Percentiles rank a stretch among this genome's conserved stretches.
Evolutionary conservation across 1,139 yeast genomes (phyloP).

Genomic region (Pichia sp.): DNA sequence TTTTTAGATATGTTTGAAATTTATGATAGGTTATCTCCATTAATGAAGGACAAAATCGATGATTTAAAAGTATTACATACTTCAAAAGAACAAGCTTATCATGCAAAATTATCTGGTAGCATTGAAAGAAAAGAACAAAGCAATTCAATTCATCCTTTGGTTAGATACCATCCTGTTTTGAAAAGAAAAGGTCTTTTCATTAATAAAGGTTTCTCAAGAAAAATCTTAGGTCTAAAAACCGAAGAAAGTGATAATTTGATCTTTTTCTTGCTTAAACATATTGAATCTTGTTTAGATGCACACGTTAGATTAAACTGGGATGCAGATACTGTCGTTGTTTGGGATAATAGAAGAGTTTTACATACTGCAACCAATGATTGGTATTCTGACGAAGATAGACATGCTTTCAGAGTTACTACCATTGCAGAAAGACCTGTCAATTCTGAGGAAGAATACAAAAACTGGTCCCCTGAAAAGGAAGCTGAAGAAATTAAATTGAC

Average conservation of each 20-base stretch:
- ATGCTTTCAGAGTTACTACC: constrained; percentile 63
- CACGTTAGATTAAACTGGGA: constrained; percentile 56
- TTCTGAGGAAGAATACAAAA: constrained; percentile 21
- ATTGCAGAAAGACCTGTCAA: constrained; percentile 43
- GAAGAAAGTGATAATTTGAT: constrained; percentile 57
- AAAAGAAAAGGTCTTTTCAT: constrained; percentile 55
- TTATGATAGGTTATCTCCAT: constrained; percentile 60
- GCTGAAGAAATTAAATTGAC: constrained; percentile 19
- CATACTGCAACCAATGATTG: constrained; percentile 64
- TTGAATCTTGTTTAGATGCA: constrained; percentile 46
- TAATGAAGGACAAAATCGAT: constrained; percentile 47
- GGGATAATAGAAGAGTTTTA: constrained; percentile 65
- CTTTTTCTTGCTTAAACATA: constrained; percentile 45
- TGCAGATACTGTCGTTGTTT: constrained; percentile 55
- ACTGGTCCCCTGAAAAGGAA: constrained; percentile 35
- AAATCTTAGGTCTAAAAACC: constrained; percentile 57
- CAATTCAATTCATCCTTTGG: constrained; percentile 57
- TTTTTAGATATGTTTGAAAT: constrained; percentile 61
- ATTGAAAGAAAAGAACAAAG: constrained; percentile 57
- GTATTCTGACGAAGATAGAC: constrained; percentile 49
- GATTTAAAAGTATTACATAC: constrained; percentile 60
- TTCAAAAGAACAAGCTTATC: constrained; percentile 61
- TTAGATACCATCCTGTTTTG: constrained; percentile 65
- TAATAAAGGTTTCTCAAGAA: constrained; percentile 55
- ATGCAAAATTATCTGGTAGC: constrained; percentile 48